phyloP scores from a whole-genome alignment of 495 filamentous ascomycete genomes.

The Neurospora sp. region DNA sequence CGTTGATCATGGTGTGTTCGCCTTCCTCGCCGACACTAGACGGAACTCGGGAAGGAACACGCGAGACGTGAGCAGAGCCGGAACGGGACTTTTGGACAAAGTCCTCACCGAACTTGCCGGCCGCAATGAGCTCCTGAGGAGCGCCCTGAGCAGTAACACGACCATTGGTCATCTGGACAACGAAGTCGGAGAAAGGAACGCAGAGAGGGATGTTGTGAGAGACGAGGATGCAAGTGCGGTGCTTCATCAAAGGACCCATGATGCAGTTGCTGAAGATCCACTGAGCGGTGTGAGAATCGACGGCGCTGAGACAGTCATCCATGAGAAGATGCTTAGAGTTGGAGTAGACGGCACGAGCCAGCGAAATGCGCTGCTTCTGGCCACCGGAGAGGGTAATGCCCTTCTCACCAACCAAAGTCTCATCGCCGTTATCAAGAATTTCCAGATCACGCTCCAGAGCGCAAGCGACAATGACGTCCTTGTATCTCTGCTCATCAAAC shows the following conservation, averaged over 20 bases:
- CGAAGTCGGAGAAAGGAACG: slow-evolving; percentile 64
- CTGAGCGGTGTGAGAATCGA: slow-evolving; percentile 97
- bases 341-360: slow-evolving; percentile 89
- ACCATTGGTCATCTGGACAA: slow-evolving; percentile 83
- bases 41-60: slow-evolving; percentile 60
- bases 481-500: slow-evolving; percentile 75
- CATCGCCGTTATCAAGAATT: slow-evolving; percentile 85
- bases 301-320: slow-evolving; percentile 93
- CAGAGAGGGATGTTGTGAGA: slow-evolving; percentile 88
- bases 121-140: slow-evolving; percentile 64
- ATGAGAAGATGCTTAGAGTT: slow-evolving; percentile 82
- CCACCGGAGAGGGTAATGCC: slow-evolving; percentile 94
- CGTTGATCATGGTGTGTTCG: slow-evolving; percentile 35
- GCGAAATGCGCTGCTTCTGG: slow-evolving; percentile 94
- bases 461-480: slow-evolving; percentile 79
- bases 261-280: slow-evolving; percentile 96
- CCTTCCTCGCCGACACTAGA: slow-evolving; percentile 53
- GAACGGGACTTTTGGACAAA: slow-evolving; percentile 57
- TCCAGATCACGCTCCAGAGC: slow-evolving; percentile 87
- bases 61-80: slow-evolving; percentile 53
- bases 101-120: slow-evolving; percentile 81
- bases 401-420: slow-evolving; percentile 94
- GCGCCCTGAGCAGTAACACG: slow-evolving; percentile 66
- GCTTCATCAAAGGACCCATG: slow-evolving; percentile 78
- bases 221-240: slow-evolving; percentile 90